These are phyloP conservation scores for Biscogniauxia sp. DNA, from an alignment of 2,329 filamentous ascomycete species.

Conservation along the genomic window DNA sequence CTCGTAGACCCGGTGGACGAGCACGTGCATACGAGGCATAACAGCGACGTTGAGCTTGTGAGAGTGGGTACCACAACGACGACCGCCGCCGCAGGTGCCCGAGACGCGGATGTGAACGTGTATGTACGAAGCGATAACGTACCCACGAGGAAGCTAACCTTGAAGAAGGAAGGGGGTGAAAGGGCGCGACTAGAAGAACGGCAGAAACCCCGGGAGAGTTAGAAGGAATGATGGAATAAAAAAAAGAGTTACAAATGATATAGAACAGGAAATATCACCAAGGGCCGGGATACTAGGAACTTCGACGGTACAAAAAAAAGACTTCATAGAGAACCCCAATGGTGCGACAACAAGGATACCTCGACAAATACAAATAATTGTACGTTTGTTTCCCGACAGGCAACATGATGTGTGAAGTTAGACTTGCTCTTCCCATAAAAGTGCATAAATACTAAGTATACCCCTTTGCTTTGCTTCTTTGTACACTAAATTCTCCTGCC, in stretches of 20 bases:
- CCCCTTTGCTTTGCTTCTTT: no score
- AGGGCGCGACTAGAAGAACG: neutral
- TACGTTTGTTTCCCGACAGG: no score
- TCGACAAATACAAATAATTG: no score
- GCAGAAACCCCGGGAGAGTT: neutral
- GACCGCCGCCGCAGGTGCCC: neutral
- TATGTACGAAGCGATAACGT: neutral
- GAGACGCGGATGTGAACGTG: neutral
- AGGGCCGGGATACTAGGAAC: no score
- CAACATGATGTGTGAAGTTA: no score
- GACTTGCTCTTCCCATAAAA: no score
- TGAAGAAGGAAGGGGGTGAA: neutral
- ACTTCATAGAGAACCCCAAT: no score
- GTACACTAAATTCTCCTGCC: no score
- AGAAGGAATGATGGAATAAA: neutral
- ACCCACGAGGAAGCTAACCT: neutral
- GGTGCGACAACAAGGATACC: no score
- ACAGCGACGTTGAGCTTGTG: conserved; percentile 2
- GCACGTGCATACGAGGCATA: neutral
- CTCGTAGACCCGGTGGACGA: neutral
- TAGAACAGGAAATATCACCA: no score
- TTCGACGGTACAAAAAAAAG: no score
- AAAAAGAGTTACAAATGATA: neutral
- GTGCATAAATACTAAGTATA: no score
- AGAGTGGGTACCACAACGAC: neutral